These are phyloP conservation scores for Rosa lucieae DNA, from an alignment of 306 rosid genomes.

Conservation along the genomic window DNA sequence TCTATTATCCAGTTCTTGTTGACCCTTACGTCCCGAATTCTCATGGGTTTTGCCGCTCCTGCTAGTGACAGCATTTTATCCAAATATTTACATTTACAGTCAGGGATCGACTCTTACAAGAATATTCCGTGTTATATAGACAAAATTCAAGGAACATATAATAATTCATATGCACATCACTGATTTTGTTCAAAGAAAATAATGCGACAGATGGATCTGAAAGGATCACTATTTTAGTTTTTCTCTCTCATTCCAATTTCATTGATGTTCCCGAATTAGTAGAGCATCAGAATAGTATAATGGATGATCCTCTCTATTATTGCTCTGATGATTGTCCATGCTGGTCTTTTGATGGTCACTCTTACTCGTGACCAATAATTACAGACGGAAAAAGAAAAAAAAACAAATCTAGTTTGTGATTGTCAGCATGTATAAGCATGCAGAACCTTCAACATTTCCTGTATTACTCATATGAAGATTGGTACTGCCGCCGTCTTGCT, in stretches of 20 bases:
- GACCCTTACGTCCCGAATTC: too few species aligned
- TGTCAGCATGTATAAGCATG: neutral
- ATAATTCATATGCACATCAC: neutral
- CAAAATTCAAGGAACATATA: neutral
- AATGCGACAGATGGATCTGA: neutral
- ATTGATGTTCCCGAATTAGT: neutral
- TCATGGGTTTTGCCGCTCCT: neutral
- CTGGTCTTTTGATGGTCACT: neutral
- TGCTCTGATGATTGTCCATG: neutral
- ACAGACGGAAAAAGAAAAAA: neutral
- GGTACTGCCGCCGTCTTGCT: neutral
- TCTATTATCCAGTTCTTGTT: too few species aligned
- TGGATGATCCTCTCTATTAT: neutral
- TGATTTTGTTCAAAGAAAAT: neutral
- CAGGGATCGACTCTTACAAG: neutral
- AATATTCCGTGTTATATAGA: neutral
- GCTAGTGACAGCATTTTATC: neutral
- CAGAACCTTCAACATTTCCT: neutral
- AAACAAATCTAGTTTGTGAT: neutral
- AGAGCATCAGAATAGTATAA: conserved; percentile 10
- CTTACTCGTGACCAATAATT: neutral
- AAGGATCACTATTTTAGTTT: neutral
- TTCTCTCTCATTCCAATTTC: neutral
- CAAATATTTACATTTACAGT: neutral
- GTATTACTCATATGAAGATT: neutral